These are phyloP conservation scores for Rutstroemia sp. DNA, from an alignment of 2,329 filamentous ascomycete species.

Conservation along the genomic window DNA sequence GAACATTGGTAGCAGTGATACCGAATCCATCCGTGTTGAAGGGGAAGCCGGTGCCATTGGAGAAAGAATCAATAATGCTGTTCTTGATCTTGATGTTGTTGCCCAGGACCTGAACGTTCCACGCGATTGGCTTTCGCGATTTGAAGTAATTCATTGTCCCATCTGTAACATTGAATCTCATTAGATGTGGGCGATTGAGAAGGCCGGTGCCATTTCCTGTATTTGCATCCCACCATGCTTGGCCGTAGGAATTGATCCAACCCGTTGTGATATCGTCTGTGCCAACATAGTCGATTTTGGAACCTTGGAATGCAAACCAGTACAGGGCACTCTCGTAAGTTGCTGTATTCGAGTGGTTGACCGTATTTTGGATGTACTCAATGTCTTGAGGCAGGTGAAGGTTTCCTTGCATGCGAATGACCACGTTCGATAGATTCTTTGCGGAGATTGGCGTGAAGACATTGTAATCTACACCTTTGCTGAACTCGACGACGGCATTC, in stretches of 20 bases:
- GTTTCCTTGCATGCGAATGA: conserved; percentile 37
- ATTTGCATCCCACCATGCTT: conserved; percentile 39
- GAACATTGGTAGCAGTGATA: conserved; percentile 28
- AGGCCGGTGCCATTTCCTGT: conserved; percentile 33
- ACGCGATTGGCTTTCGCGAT: conserved; percentile 37
- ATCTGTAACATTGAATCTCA: conserved; percentile 32
- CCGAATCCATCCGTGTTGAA: conserved; percentile 30
- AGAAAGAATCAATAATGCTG: conserved; percentile 31
- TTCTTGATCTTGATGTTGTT: conserved; percentile 35
- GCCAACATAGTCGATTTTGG: conserved; percentile 29
- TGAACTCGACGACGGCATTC: conserved; percentile 32
- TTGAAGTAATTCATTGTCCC: conserved; percentile 34
- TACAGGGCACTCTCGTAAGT: conserved; percentile 26
- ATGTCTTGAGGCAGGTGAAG: conserved; percentile 37
- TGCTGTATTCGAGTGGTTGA: conserved; percentile 27
- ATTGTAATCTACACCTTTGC: conserved; percentile 36
- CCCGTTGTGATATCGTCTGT: conserved; percentile 32
- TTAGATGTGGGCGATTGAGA: conserved; percentile 34
- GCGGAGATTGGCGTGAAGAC: conserved; percentile 34
- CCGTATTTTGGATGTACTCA: conserved; percentile 31
- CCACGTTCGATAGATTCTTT: conserved; percentile 35
- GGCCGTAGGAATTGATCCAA: conserved; percentile 39
- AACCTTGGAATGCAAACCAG: conserved; percentile 34
- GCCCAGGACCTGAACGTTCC: conserved; percentile 35
- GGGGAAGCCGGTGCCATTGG: conserved; percentile 1